Conservation (phyloP, 2,329 filamentous ascomycete genomes). For the Hypoxylon sp. region DNA sequence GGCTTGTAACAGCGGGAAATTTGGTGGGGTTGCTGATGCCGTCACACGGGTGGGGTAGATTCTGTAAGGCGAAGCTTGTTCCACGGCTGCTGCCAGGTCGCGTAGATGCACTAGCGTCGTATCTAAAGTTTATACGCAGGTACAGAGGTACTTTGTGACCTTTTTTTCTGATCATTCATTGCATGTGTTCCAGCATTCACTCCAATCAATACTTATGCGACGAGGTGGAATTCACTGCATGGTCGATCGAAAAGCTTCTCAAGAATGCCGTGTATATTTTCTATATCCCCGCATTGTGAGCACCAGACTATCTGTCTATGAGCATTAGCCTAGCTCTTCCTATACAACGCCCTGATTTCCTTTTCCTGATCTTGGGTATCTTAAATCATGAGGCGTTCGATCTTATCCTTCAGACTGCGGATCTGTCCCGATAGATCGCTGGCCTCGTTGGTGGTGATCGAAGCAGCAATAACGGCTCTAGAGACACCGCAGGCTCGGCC, state of each 20-base stretch:
- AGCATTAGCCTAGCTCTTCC: slow-evolving; percentile 12
- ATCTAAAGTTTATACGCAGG: slow-evolving; percentile 18
- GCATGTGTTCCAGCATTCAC: not conserved
- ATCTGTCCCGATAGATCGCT: slow-evolving; percentile 91
- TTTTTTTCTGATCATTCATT: not conserved
- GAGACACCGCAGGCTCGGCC: slow-evolving; percentile 92
- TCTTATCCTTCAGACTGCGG: slow-evolving; percentile 90
- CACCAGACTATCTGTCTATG: slow-evolving; percentile 1
- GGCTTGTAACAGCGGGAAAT: slow-evolving; percentile 33
- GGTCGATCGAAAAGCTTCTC: not conserved
- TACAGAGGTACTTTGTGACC: slow-evolving; percentile 16
- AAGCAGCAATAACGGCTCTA: slow-evolving; percentile 85
- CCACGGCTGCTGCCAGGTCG: not conserved
- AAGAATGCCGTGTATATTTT: slow-evolving; percentile 30
- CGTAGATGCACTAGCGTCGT: slow-evolving; percentile 15
- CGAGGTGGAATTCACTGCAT: not conserved
- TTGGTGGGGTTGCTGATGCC: slow-evolving; percentile 47
- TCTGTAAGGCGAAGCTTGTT: slow-evolving; percentile 21
- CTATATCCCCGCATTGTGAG: slow-evolving; percentile 7
- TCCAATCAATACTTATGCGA: not conserved
- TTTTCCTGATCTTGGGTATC: slow-evolving; percentile 39
- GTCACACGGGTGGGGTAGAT: slow-evolving; percentile 45
- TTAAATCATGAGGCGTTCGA: slow-evolving; percentile 96
- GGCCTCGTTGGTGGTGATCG: slow-evolving; percentile 92
- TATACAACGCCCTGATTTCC: slow-evolving; percentile 28